Evolutionary conservation across 31 red algal species (phyloP), one percentile per base, ranked within the genome.

Genomic region (Asparagopsis taxiformis): DNA sequence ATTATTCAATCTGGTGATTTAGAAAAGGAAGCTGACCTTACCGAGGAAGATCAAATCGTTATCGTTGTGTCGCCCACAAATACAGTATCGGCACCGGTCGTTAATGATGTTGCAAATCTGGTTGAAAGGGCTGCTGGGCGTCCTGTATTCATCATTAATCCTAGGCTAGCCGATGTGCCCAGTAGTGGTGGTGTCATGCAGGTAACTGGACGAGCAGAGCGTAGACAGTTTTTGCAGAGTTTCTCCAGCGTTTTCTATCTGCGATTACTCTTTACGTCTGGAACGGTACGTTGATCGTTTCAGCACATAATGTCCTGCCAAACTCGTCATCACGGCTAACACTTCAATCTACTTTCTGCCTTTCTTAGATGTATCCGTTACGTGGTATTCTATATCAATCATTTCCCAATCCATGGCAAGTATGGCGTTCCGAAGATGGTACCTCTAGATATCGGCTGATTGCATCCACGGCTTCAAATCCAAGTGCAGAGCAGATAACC

Each of bases 61-160:
- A 26, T 96, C 33, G 72, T 96, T 51, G 37, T 96, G 17, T 77
- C 87, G 25, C 93, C 86, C n/a, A 91, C 85, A 37, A 96, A 96
- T 64, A 65, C 87, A 1, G 74, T 77, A 4, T 77, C 75, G 28
- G 67, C 80, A 43, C 93, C 87, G 1, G 68, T 91, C 0, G 55
- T 85, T 19, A 59, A 87, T 0, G 68, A 72, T 52, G 68, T 94
- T 2, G 34, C 39, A 4, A 33, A 64, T 41, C 54, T 89, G 44
- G 79, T 76, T 9, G 24, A 69, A 7, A 17, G 59, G 29, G 52
- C 62, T 31, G 70, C 21, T 4, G 67, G 59, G 19, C 55, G 63
- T 11, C 82, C 85, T 16, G 29, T 90, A n/a, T 23, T 81, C 15
- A 25, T 91, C 21, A 39, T 96, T 38, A 96, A 96, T 62, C 79